A percentile compares a stretch with the other conserved stretches of the same genome.
Conservation (phyloP, 2,329 filamentous ascomycete genomes). For the Fusarium sp. region DNA sequence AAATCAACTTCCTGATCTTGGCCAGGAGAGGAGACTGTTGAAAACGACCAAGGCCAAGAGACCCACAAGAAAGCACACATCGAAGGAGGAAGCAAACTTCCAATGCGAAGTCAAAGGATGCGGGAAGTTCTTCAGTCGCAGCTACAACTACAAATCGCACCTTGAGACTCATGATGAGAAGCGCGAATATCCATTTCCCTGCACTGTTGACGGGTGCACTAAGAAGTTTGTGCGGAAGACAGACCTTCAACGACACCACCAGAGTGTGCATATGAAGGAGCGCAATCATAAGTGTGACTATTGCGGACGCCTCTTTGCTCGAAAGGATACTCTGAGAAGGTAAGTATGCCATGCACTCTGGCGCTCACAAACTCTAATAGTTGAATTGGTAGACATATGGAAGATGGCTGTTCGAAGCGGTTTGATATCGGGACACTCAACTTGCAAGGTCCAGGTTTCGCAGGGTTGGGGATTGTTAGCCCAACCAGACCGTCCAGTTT, state of each 20-base stretch:
- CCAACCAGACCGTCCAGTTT: slow-evolving; percentile 24
- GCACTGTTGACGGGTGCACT: slow-evolving; percentile 69
- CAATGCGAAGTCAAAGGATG: slow-evolving; percentile 75
- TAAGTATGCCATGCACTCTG: slow-evolving; percentile 49
- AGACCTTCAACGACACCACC: slow-evolving; percentile 71
- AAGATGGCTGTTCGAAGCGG: slow-evolving; percentile 77
- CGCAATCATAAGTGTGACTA: slow-evolving; percentile 74
- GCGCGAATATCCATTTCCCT: slow-evolving; percentile 75
- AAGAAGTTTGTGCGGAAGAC: slow-evolving; percentile 85
- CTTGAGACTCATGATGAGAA: slow-evolving; percentile 83
- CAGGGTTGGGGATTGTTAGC: slow-evolving; percentile 28
- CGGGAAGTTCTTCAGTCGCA: slow-evolving; percentile 80
- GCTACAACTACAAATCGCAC: slow-evolving; percentile 88
- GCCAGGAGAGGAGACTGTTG: slow-evolving; percentile 32
- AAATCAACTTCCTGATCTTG: slow-evolving; percentile 29
- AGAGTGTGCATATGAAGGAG: slow-evolving; percentile 77
- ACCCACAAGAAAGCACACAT: slow-evolving; percentile 62
- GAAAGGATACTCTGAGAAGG: slow-evolving; percentile 85
- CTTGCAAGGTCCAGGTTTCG: slow-evolving; percentile 47
- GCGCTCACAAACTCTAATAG: background rate
- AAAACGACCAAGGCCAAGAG: slow-evolving; percentile 43
- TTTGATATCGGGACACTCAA: slow-evolving; percentile 65
- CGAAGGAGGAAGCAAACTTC: slow-evolving; percentile 74
- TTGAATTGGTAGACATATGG: slow-evolving; percentile 68
- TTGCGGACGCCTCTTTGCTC: slow-evolving; percentile 75